Evolutionary conservation across 768 basidiomycete species (phyloP), one percentile per base, ranked within the genome.

Genomic region (Amylocystis lapponica): DNA sequence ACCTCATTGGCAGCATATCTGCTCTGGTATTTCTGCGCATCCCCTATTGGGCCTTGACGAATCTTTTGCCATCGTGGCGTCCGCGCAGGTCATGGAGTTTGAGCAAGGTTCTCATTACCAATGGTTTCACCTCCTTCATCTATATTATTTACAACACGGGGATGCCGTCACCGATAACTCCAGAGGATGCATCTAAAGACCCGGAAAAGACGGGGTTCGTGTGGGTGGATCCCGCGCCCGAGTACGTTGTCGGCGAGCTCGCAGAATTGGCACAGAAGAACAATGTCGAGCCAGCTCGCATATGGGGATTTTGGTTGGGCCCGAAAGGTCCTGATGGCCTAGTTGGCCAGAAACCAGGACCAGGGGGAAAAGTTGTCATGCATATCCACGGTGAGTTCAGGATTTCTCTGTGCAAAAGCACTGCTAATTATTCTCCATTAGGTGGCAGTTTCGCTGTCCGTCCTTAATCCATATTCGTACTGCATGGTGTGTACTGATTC

Each of bases 291-390:
- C 49, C 60, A 17, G 36, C 46, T 27, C 53, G 54, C n/a, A 57
- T 66, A 11, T 64, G 62, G 2, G 69, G 66, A 10, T 69, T 65
- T 48, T 69, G 66, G 68, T 51, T 57, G 19, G 57, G 64, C 33
- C 52, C 54, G 8, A 20, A 46, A 3, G 51, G 46, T 1, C 13
- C 36, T 5, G 30, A 50, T 10, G 20, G 37, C n/a, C 42, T 56
- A 16, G 45, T 52, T 3, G 59, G 52, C 19, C 47, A 52, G 14
- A 46, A 44, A 3, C 51, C 66, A 1, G 39, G 32, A n/a, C 50
- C 54, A 0, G 61, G 58, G 6, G 65, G 66, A 27, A 66, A 62
- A 23, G 56, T 69, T 4, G 49, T 69, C 4, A 61, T 55, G 33
- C 47, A 51, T 27, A 49, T 65, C 2, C 68, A 68, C 20, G 67